Evolutionary conservation across 2,329 filamentous ascomycete species (phyloP), one percentile per base, ranked within the genome.

Genomic region (Madurella mycetomatis): DNA sequence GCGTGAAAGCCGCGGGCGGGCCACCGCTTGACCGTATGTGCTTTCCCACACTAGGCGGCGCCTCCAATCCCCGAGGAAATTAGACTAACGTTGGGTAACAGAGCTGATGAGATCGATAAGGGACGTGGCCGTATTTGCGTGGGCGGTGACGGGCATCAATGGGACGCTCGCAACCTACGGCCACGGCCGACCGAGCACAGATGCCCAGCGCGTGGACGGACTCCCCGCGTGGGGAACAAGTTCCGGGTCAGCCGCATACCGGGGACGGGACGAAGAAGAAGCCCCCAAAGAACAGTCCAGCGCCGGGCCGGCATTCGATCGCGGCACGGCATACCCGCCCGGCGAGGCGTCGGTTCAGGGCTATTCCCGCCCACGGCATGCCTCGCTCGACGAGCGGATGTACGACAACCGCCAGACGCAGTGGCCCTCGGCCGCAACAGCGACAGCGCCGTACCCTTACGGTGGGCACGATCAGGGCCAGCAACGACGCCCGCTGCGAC

Each of bases 111-210:
- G 80, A 51, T 87, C 86, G 2, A 95, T 95, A 60, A 84, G 87
- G 53, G 89, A 94, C 51, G 87, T 92, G 46, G 89, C 88, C 1
- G 87, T 94, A n/a, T 94, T 95, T 67, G 89, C 89, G 9, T 95
- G 89, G 89, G 86, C 85, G 1, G 72, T 92, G 11, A 83, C 85
- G 19, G 88, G 88, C 18, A 92, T 92, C 73, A 92, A 94, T 67
- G 86, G 86, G 13, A 85, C 83, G 41, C 72, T 92, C 51, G 83
- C 84, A 15, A 76, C 81, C 2, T 87, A 86, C 63, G 76, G 81
- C 44, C 76, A 75, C 4, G 87, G 88, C 2, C 76, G 73, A 30
- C 84, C 87, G 1, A 72, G 70, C 17, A 85, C 82, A n/a, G 82
- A 87, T 57, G 78, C 84, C 31, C 75, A 83, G 55, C 86, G 87